These are phyloP conservation scores for Sugiyamaella japonica DNA, from an alignment of 1,139 yeast genomes.

Conservation along the genomic window DNA sequence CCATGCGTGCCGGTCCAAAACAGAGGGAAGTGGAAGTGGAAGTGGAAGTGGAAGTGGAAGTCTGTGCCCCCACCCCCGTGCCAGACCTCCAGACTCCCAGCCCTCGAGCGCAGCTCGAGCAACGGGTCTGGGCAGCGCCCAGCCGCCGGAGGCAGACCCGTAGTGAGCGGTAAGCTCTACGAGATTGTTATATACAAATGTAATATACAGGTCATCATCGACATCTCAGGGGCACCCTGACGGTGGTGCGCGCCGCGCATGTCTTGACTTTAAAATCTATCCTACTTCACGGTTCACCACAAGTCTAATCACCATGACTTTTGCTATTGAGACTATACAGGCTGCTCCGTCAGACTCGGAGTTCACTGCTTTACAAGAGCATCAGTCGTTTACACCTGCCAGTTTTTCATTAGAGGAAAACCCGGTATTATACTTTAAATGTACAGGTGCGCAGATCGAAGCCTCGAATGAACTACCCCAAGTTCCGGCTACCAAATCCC, in stretches of 20 bases:
- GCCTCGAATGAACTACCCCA: slow-evolving; percentile 18
- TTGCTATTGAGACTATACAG: slow-evolving; percentile 5
- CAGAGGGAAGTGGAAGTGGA: no score
- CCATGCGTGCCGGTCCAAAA: no score
- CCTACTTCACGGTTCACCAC: background rate
- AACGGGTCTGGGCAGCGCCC: no score
- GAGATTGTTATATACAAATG: no score
- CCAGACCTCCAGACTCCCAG: no score
- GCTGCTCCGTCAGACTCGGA: slow-evolving; percentile 11
- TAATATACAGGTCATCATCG: no score
- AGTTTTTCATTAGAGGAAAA: slow-evolving; percentile 39
- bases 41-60: no score
- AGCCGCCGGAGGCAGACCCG: no score
- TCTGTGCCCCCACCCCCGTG: no score
- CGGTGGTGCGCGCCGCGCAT: background rate
- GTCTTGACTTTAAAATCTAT: background rate
- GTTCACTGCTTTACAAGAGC: slow-evolving; percentile 28
- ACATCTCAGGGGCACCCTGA: no score
- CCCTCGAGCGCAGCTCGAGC: no score
- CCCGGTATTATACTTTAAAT: slow-evolving; percentile 35
- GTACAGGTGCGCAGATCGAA: slow-evolving; percentile 20
- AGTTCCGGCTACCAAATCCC: background rate
- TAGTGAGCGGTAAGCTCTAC: no score
- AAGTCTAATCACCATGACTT: background rate
- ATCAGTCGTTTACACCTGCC: slow-evolving; percentile 40